These are phyloP conservation scores for Hirschioporus abietinus DNA, from an alignment of 768 basidiomycete species.

Conservation along the genomic window DNA sequence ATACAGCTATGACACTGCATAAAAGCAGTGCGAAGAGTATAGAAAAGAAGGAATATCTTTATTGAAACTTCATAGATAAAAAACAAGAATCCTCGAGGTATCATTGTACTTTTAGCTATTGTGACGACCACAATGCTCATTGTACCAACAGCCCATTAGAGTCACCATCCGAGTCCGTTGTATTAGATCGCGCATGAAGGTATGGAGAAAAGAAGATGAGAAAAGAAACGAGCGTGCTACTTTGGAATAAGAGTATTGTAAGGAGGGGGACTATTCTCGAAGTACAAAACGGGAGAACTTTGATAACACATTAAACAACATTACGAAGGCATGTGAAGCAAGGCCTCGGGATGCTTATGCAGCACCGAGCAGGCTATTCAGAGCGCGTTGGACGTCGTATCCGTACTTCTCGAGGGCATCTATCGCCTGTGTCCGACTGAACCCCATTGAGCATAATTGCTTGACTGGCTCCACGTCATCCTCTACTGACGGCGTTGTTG, in stretches of 20 bases:
- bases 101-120: background rate
- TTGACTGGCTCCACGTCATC: slow-evolving; percentile 76
- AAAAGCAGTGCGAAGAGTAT: background rate
- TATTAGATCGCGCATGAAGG: background rate
- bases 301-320: background rate
- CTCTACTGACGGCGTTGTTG: slow-evolving; percentile 47
- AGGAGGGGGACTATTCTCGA: background rate
- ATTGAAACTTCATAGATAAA: background rate
- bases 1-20: background rate
- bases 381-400: slow-evolving; percentile 75
- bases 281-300: background rate
- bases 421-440: slow-evolving; percentile 76
- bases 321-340: background rate
- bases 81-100: slow-evolving; percentile 1
- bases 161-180: background rate
- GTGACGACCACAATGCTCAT: background rate
- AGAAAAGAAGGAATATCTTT: background rate
- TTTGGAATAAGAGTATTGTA: background rate
- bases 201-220: background rate
- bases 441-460: slow-evolving; percentile 86
- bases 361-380: slow-evolving; percentile 64
- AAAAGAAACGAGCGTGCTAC: background rate
- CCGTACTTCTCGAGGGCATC: slow-evolving; percentile 78
- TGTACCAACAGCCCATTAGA: background rate
- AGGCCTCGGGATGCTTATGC: slow-evolving; percentile 5